Percentiles rank a stretch among this genome's conserved stretches.
Evolutionary conservation across 2,329 filamentous ascomycete species (phyloP).

Genomic region (Claviceps humidiphila): DNA sequence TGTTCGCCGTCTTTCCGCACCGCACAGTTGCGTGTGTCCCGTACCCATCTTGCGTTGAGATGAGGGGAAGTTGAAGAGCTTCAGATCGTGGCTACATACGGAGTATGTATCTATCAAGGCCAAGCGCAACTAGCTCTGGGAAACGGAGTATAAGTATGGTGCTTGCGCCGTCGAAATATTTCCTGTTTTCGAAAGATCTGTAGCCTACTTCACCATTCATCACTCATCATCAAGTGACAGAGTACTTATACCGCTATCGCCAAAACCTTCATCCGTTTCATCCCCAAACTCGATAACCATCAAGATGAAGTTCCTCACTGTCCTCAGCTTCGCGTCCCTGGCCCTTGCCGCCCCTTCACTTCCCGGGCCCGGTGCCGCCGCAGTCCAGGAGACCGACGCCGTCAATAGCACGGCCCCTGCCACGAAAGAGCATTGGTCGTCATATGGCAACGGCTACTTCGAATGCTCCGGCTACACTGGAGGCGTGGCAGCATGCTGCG

Average conservation of each 20-base stretch:
- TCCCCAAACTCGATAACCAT: not conserved
- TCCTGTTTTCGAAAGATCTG: not conserved
- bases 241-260: too few relatives aligned
- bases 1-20: not conserved
- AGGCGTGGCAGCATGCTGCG: not conserved
- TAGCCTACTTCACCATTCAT: too few relatives aligned
- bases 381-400: too few relatives aligned
- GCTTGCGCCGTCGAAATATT: not conserved
- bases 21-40: too few relatives aligned
- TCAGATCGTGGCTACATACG: too few relatives aligned
- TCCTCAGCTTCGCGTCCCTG: not conserved
- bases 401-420: not conserved
- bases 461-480: not conserved
- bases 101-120: too few relatives aligned
- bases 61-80: too few relatives aligned
- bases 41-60: too few relatives aligned
- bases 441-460: not conserved
- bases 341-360: not conserved
- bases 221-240: too few relatives aligned
- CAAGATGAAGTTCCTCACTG: not conserved
- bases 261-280: not conserved
- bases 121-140: too few relatives aligned
- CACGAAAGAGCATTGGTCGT: not conserved
- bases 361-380: not conserved
- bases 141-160: not conserved